Evolutionary conservation across 441 rosid species (phyloP), one percentile per base, ranked within the genome.

Genomic region (Mallotus japonicus): DNA sequence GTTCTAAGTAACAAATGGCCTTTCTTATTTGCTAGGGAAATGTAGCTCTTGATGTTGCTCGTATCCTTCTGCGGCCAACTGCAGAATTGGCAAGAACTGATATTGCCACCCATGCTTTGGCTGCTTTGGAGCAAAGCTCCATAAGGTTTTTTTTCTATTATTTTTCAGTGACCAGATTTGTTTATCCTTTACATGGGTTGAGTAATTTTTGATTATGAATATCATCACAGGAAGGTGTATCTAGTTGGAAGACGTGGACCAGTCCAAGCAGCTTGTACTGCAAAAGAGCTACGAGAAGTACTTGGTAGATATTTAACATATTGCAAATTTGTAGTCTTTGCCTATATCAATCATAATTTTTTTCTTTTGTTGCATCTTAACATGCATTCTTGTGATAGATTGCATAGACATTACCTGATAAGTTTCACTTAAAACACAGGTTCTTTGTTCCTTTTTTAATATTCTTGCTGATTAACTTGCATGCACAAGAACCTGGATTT

Each of bases 221-320:
- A 51, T 68, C 34, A 67, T 72, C 79, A 72, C 82, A 91, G 99
- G 88, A 95, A 88, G 79, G 98, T 95, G 56, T 91, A 84, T 81
- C 69, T 95, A 70, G 85, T 91, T 61, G 98, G 98, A 78, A 89
- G 99, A 81, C 92, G 98, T 49, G 98, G 97, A 62, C 99, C 99
- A 68, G 89, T 85, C 80, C 99, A 92, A 83, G 93, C 98, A 71
- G 98, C 99, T 75, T 90, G 93, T 81, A 95, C 99, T 50, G 90
- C 96, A 0, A 95, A 92, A 84, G 99, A 95, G 86, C 90, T 95
- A 8, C 91, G 98, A 20, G 98, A 92, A 91, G 62, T 90, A 83
- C 91, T 92, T 71, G 97, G 99, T 95, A 83, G 61, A 76, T 75
- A 22, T 58, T 37, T 71, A 12, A 51, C 28, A n/a, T 44, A 3